A percentile compares a stretch with the other conserved stretches of the same genome.
phyloP scores from a whole-genome alignment of 2,329 filamentous ascomycete genomes.

The Venturia effusa region DNA sequence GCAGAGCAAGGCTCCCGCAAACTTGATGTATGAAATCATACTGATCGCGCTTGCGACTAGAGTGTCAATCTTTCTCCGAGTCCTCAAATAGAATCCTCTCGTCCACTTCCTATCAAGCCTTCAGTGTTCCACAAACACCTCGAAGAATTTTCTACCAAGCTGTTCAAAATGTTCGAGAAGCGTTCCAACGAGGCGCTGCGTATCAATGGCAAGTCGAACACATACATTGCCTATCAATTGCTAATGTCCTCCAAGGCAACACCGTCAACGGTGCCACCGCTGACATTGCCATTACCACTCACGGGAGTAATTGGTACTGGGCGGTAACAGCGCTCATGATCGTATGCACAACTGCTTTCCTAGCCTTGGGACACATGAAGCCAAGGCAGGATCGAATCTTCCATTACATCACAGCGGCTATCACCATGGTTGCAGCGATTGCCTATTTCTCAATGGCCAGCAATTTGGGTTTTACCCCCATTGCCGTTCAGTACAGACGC shows the following conservation, averaged over 20 bases:
- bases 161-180: neutral
- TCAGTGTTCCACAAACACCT: too few species aligned
- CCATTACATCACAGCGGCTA: slow-evolving; percentile 51
- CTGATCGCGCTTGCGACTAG: neutral
- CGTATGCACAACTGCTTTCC: slow-evolving; percentile 40
- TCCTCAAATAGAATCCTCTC: neutral
- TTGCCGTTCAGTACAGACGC: slow-evolving; percentile 48
- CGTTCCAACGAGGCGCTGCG: neutral
- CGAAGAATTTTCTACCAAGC: too few species aligned
- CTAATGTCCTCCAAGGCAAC: slow-evolving; percentile 21
- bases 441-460: slow-evolving; percentile 59
- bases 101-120: neutral
- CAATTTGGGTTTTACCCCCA: slow-evolving; percentile 52
- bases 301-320: slow-evolving; percentile 54
- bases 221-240: neutral
- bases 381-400: slow-evolving; percentile 47
- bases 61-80: neutral
- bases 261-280: slow-evolving; percentile 35
- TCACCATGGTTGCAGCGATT: slow-evolving; percentile 49
- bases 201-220: neutral
- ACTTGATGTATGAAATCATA: slow-evolving; percentile 3
- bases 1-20: neutral
- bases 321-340: slow-evolving; percentile 51
- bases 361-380: slow-evolving; percentile 42
- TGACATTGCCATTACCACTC: slow-evolving; percentile 47